A percentile compares a stretch with the other conserved stretches of the same genome.
These are phyloP conservation scores for Zizania latifolia DNA, from an alignment of 176 grass and related monocot genomes.

Conservation along the genomic window DNA sequence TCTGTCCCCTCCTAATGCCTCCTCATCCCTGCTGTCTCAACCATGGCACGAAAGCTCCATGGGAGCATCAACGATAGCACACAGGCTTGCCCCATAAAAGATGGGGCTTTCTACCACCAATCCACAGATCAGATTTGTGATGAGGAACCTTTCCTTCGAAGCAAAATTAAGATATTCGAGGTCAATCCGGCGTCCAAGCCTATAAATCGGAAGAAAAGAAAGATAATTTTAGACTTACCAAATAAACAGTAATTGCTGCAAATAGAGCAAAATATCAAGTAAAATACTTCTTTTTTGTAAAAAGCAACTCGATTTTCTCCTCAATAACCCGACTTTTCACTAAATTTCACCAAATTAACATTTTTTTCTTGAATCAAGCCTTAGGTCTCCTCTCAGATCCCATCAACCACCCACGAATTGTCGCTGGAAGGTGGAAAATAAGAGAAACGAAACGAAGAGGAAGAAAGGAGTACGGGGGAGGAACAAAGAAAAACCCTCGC, in stretches of 20 bases:
- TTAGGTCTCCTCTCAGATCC: background rate
- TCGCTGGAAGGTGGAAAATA: background rate
- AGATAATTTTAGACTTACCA: background rate
- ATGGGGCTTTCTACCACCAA: background rate
- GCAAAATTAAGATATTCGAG: slow-evolving; percentile 26
- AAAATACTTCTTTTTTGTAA: background rate
- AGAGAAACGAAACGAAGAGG: background rate
- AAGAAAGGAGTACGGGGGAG: no score
- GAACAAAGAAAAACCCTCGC: background rate
- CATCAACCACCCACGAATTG: background rate
- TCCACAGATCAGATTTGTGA: slow-evolving; percentile 25
- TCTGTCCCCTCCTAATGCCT: background rate
- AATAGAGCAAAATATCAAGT: background rate
- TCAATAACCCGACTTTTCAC: background rate
- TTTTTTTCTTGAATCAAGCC: background rate
- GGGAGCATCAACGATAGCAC: background rate
- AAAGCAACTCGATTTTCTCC: background rate
- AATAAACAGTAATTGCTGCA: background rate
- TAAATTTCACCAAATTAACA: background rate
- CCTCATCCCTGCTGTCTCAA: background rate
- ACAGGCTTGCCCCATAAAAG: background rate
- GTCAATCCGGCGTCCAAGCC: slow-evolving; percentile 5
- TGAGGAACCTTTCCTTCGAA: background rate
- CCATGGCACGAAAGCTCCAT: background rate
- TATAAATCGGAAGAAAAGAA: background rate